phyloP scores from a whole-genome alignment of 345 rosid species.

The Arabis alpina region DNA sequence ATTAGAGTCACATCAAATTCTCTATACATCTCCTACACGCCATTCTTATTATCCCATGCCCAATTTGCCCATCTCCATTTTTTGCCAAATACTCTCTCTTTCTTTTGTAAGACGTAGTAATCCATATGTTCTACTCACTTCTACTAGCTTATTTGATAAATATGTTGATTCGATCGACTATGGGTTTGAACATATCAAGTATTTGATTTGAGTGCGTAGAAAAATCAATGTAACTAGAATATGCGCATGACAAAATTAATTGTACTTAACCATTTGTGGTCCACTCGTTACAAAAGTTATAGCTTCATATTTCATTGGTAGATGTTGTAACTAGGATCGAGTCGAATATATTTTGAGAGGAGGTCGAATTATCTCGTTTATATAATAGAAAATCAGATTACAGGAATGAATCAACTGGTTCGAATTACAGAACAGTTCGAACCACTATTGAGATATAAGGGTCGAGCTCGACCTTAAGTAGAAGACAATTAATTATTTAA shows the following conservation, averaged over 20 bases:
- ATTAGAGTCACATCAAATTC: constrained; percentile 39
- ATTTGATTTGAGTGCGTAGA: neutral
- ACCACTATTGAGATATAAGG: no score
- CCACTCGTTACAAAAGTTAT: neutral
- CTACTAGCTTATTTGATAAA: neutral
- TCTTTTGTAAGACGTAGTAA: neutral
- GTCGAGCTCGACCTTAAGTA: no score
- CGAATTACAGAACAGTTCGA: no score
- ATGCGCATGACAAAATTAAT: neutral
- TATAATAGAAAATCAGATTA: no score
- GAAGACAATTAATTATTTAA: no score
- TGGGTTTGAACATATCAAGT: neutral
- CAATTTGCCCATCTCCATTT: constrained; percentile 36
- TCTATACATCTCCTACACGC: constrained; percentile 39
- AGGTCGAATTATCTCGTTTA: no score
- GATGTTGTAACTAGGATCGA: no score
- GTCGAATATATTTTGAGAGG: no score
- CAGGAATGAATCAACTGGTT: no score
- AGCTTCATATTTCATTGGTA: neutral
- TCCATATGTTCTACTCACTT: neutral
- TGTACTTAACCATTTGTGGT: neutral
- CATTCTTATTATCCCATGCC: constrained; percentile 34
- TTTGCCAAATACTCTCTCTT: neutral
- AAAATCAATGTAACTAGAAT: neutral
- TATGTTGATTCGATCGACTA: neutral